Evolutionary conservation across 2,329 filamentous ascomycete genomes (phyloP), one percentile per base, ranked within the genome.

Genomic region (Fusarium clavum): DNA sequence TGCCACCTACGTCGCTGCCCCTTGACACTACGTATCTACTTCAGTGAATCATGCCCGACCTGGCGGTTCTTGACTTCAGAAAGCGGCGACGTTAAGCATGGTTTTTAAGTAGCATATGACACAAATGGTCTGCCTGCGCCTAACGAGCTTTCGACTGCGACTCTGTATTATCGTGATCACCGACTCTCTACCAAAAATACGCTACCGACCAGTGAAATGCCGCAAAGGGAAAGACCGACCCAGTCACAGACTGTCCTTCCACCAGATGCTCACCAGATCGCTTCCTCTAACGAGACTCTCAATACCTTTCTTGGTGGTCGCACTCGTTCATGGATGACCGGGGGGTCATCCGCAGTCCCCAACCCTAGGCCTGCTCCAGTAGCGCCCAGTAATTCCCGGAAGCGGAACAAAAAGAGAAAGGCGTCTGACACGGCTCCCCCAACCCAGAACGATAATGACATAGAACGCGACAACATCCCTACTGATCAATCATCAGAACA

Each of bases 261-360:
- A n/a, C 51, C 60, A 32, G 64, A 70, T 49, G 46, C 69, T 53
- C 64, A 53, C 41, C 78, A 80, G 64, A 76, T 83, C 61, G 78
- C 79, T 27, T 77, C 77, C 25, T 80, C 80, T 7, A 84, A 84
- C 71, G 78, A 79, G 47, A 83, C 83, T 2, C 55, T 82, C 55
- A 81, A 82, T 61, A 64, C 77, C 27, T 81, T 82, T 67, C 72
- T 83, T 24, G 79, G 81, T 43, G 76, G 77, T 49, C 78, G 77
- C 45, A 76, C 75, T 60, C 80, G 45, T 25, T 59, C 74, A 47
- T 78, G 77, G 77, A 76, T 78, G 73, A 67, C 64, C 30, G 57
- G 64, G 51, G 63, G 55, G 46, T 38, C 64, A 51, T 22, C 60
- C 43, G 38, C 53, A 46, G 48, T 57, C 27, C 43, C 65, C 40